A percentile compares a stretch with the other conserved stretches of the same genome.
These are phyloP conservation scores for Ogataea henricii DNA, from an alignment of 805 yeast genomes.

Conservation along the genomic window DNA sequence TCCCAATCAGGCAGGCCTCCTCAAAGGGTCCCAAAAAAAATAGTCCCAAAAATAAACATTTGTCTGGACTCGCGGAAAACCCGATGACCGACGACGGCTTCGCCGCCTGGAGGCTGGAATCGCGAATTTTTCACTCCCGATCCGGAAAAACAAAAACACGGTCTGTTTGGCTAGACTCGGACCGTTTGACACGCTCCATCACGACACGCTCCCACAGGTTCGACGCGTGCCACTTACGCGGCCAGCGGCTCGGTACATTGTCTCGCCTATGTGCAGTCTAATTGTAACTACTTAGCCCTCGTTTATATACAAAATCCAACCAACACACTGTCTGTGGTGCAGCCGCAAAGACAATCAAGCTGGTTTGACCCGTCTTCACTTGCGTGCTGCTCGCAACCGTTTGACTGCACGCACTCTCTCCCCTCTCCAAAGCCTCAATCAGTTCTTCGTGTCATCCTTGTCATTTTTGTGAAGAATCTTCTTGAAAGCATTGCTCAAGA, in stretches of 20 bases:
- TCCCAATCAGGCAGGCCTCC: conserved; percentile 10
- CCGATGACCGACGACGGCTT: too few relatives aligned
- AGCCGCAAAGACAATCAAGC: conserved; percentile 1
- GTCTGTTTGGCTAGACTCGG: conserved; percentile 3
- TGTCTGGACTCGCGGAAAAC: too few relatives aligned
- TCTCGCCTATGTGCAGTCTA: conserved; percentile 1
- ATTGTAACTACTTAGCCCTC: conserved; percentile 1
- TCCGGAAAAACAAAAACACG: conserved; percentile 5
- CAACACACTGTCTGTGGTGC: background rate
- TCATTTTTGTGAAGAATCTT: conserved; percentile 34
- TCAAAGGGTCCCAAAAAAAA: background rate
- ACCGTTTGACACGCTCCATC: background rate
- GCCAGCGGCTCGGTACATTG: background rate
- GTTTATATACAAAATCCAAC: background rate
- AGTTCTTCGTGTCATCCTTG: conserved; percentile 9
- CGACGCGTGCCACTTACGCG: background rate
- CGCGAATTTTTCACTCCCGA: background rate
- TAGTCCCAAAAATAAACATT: conserved; percentile 3
- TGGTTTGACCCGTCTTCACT: background rate
- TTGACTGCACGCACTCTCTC: too few relatives aligned
- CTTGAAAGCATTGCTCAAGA: conserved; percentile 60
- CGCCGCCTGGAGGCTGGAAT: too few relatives aligned
- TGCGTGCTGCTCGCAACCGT: background rate
- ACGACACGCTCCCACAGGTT: background rate
- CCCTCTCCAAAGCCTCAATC: too few relatives aligned